phyloP scores from a whole-genome alignment of 202 grass and related monocot genomes.

The Saccharum hybrid region DNA sequence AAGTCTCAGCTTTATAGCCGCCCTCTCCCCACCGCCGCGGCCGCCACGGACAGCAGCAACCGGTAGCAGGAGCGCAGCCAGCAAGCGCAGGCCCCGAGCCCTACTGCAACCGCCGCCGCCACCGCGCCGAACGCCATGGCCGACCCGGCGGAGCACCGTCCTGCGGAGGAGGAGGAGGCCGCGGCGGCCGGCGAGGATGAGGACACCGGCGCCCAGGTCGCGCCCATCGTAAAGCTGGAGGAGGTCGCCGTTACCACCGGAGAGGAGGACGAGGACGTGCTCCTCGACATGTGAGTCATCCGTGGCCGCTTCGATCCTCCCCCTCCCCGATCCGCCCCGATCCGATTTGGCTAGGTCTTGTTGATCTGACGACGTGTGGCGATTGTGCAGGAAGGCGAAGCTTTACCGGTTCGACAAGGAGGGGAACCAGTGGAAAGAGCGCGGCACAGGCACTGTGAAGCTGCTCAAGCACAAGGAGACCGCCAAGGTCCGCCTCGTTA shows the following conservation, averaged over 20 bases:
- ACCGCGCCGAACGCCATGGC: constrained; percentile 40
- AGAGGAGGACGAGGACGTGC: constrained; percentile 76
- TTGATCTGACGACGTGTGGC: constrained; percentile 14
- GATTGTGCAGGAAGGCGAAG: constrained; percentile 67
- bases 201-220: constrained; percentile 85
- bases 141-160: constrained; percentile 62
- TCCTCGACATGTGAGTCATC: constrained; percentile 65
- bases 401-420: constrained; percentile 83
- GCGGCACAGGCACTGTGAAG: constrained; percentile 74
- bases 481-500: constrained; percentile 79
- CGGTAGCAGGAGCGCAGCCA: constrained; percentile 20
- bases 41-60: constrained; percentile 35
- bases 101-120: not conserved
- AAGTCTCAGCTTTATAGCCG: constrained; percentile 32
- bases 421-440: constrained; percentile 76
- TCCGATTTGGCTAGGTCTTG: constrained; percentile 45
- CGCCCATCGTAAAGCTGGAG: constrained; percentile 80
- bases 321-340: not conserved
- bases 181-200: constrained; percentile 74
- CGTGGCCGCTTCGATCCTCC: not conserved
- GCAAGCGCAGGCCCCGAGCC: constrained; percentile 8
- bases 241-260: constrained; percentile 86
- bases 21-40: constrained; percentile 35
- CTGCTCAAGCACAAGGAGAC: constrained; percentile 76
- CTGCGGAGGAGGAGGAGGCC: constrained; percentile 54